Evolutionary conservation across 495 filamentous ascomycete species (phyloP).

Genomic region (Xylaria curta): DNA sequence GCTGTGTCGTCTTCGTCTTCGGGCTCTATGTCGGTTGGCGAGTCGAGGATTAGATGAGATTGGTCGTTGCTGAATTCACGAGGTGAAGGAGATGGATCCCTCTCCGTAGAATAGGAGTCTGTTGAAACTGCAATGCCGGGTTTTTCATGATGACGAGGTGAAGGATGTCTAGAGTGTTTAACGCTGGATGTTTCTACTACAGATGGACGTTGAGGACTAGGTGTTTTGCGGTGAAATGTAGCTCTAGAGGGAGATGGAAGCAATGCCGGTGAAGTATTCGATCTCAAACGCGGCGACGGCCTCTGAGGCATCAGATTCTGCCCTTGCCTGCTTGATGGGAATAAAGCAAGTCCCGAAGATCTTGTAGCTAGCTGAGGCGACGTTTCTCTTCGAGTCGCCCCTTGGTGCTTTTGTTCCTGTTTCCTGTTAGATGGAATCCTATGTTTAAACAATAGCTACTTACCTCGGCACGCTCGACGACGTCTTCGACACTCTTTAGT

Average conservation of each 20-base stretch:
- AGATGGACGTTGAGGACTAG: conserved; percentile 14
- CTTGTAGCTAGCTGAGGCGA: conserved; percentile 61
- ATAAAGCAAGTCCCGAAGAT: conserved; percentile 69
- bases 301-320: conserved; percentile 36
- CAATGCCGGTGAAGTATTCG: conserved; percentile 64
- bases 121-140: conserved; percentile 36
- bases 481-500: conserved; percentile 59
- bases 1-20: conserved; percentile 35
- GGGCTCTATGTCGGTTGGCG: conserved; percentile 44
- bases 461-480: conserved; percentile 44
- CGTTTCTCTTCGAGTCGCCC: conserved; percentile 57
- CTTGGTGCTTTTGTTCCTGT: conserved; percentile 33
- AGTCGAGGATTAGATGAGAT: conserved; percentile 56
- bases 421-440: not conserved
- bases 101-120: conserved; percentile 30
- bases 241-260: conserved; percentile 51
- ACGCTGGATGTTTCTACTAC: conserved; percentile 12
- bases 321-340: conserved; percentile 54
- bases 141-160: conserved; percentile 26
- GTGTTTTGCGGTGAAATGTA: conserved; percentile 35
- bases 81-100: conserved; percentile 14
- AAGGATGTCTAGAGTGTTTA: conserved; percentile 18
- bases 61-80: conserved; percentile 49
- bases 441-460: conserved; percentile 18
- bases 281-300: conserved; percentile 57